phyloP scores from a whole-genome alignment of 805 yeast species.

The Pichia thaimueangensis region DNA sequence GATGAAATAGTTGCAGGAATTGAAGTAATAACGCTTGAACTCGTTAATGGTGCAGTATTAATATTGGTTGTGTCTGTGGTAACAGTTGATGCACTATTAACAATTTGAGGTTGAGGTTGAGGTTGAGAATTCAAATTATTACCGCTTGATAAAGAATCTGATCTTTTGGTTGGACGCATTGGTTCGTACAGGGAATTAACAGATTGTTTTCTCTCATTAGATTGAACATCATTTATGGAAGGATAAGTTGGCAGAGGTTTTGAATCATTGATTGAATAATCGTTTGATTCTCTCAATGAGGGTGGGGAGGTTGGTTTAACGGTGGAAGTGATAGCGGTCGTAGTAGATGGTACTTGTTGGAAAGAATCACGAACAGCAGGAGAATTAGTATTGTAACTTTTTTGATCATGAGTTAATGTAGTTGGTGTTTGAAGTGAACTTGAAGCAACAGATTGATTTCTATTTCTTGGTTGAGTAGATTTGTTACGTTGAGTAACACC shows the following conservation, averaged over 20 bases:
- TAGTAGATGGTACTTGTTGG: background rate
- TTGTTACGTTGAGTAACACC: conserved; percentile 3
- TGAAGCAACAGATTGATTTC: conserved; percentile 13
- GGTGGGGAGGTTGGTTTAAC: background rate
- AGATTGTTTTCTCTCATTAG: background rate
- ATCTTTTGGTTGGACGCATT: conserved; percentile 28
- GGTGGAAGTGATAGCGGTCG: background rate
- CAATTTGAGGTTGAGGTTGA: conserved; percentile 1
- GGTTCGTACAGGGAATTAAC: conserved; percentile 14
- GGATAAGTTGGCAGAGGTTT: conserved; percentile 6
- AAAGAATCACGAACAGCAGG: background rate
- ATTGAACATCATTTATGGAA: conserved; percentile 1
- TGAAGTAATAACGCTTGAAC: conserved; percentile 5
- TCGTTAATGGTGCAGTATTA: conserved; percentile 2
- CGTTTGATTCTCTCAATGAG: background rate
- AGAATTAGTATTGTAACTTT: background rate
- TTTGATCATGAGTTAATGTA: background rate
- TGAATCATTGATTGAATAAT: background rate
- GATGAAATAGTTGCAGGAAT: conserved; percentile 2
- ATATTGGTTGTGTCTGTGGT: background rate
- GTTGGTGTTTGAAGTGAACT: background rate
- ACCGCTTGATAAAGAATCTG: conserved; percentile 21
- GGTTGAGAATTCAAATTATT: no score
- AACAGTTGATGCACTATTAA: background rate
- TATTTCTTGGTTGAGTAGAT: no score